Percentiles rank a stretch among this genome's conserved stretches.
These are phyloP conservation scores for Cubamyces lactineus DNA, from an alignment of 768 basidiomycete genomes.

Conservation along the genomic window DNA sequence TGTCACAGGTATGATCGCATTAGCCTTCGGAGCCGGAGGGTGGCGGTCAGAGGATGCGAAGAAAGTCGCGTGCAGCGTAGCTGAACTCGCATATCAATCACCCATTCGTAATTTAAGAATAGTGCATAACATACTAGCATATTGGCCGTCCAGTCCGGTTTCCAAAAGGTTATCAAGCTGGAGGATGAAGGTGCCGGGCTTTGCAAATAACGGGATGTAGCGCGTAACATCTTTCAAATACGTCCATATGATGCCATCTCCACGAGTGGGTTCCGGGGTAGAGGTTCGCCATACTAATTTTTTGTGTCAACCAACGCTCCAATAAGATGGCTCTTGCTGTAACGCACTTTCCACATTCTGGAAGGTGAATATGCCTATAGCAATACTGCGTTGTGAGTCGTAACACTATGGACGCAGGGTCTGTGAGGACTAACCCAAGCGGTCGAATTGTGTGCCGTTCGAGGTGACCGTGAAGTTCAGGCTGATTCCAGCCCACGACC, in stretches of 20 bases:
- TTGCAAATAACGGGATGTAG: constrained; percentile 70
- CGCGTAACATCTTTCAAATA: constrained; percentile 75
- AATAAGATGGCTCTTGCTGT: not conserved
- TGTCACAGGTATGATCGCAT: constrained; percentile 71
- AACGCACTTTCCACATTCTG: constrained; percentile 74
- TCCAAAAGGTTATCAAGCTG: constrained; percentile 73
- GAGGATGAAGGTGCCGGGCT: constrained; percentile 69
- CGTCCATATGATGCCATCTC: constrained; percentile 79
- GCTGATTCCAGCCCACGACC: constrained; percentile 76
- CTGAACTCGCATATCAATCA: constrained; percentile 38
- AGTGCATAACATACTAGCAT: constrained; percentile 52
- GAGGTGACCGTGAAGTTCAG: constrained; percentile 79
- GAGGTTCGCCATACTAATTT: constrained; percentile 75
- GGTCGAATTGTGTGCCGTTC: constrained; percentile 78
- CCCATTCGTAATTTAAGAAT: not conserved
- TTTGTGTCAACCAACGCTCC: not conserved
- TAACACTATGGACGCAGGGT: too few relatives aligned
- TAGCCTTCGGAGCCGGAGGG: constrained; percentile 62
- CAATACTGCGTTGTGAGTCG: too few relatives aligned
- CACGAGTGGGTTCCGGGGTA: constrained; percentile 71
- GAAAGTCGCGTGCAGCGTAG: constrained; percentile 72
- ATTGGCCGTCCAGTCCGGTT: constrained; percentile 61
- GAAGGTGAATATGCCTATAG: constrained; percentile 64
- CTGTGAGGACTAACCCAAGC: constrained; percentile 32
- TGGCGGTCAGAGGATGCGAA: constrained; percentile 59